Conservation (phyloP, 805 yeast genomes). For the Tanozyma kutaoensis region DNA sequence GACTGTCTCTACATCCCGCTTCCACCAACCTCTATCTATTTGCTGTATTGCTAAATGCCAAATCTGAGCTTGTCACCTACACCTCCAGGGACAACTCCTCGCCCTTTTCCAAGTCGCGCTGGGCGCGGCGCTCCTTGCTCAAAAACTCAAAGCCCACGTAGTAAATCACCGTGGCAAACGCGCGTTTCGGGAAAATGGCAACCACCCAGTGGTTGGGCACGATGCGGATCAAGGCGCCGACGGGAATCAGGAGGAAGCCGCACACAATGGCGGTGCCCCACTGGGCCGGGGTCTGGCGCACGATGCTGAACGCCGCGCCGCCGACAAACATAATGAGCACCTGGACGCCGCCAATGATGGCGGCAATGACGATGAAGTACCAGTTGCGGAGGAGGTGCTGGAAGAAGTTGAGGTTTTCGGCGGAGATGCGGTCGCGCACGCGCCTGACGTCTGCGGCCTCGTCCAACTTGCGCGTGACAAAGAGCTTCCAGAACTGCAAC, state of each 20-base stretch:
- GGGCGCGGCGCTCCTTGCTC: too few relatives aligned
- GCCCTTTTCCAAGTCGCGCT: too few relatives aligned
- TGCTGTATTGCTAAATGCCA: too few relatives aligned
- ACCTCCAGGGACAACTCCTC: too few relatives aligned
- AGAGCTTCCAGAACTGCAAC: slow-evolving; percentile 90
- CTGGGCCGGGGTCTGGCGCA: slow-evolving; percentile 67
- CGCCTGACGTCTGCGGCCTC: slow-evolving; percentile 60
- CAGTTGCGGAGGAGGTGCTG: slow-evolving; percentile 71
- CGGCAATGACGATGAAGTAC: slow-evolving; percentile 64
- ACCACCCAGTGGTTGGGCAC: slow-evolving; percentile 73
- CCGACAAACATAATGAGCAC: slow-evolving; percentile 91
- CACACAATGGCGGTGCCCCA: slow-evolving; percentile 84
- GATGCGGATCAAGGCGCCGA: slow-evolving; percentile 62
- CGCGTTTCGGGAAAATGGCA: slow-evolving; percentile 48
- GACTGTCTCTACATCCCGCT: too few relatives aligned
- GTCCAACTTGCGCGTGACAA: slow-evolving; percentile 84
- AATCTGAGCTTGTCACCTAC: too few relatives aligned
- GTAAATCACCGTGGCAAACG: slow-evolving; percentile 26
- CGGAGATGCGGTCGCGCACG: slow-evolving; percentile 44
- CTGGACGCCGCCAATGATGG: slow-evolving; percentile 73
- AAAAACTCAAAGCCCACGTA: slow-evolving; percentile 23
- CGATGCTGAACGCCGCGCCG: slow-evolving; percentile 85
- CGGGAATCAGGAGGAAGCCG: slow-evolving; percentile 73
- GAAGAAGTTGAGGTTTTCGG: slow-evolving; percentile 66
- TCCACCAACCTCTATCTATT: too few relatives aligned